Evolutionary conservation across 208 protist genomes (phyloP).

Genomic region (Leishmania major): DNA sequence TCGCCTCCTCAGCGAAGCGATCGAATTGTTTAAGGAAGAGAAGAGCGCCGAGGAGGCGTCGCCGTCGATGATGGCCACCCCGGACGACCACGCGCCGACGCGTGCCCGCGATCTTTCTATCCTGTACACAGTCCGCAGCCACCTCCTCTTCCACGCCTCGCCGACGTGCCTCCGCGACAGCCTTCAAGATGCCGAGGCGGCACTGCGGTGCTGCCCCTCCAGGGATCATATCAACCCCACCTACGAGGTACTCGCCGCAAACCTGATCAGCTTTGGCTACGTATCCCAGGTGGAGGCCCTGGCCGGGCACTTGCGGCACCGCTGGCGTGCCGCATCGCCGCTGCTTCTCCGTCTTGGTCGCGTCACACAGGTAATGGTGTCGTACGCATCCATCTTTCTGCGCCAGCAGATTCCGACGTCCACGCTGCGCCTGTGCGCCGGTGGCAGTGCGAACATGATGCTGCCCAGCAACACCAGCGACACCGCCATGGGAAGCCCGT

Average conservation of each 20-base stretch:
- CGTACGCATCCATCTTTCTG: slow-evolving; percentile 27
- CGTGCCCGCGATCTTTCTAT: slow-evolving; percentile 31
- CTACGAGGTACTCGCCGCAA: slow-evolving; percentile 29
- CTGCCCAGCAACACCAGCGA: background rate
- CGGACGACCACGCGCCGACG: background rate
- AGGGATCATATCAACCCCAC: slow-evolving; percentile 24
- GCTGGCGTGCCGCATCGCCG: slow-evolving; percentile 19
- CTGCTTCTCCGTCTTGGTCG: slow-evolving; percentile 26
- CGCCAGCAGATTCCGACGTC: slow-evolving; percentile 19
- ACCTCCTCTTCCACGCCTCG: slow-evolving; percentile 30
- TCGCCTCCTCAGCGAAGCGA: slow-evolving; percentile 18
- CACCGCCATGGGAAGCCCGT: background rate
- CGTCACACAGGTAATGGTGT: slow-evolving; percentile 38
- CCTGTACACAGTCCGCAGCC: slow-evolving; percentile 34
- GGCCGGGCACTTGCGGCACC: slow-evolving; percentile 23
- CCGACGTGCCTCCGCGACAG: slow-evolving; percentile 24
- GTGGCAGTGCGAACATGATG: background rate
- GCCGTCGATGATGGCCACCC: background rate
- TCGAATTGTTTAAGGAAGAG: background rate
- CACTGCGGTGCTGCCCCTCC: slow-evolving; percentile 21
- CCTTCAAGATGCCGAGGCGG: slow-evolving; percentile 25
- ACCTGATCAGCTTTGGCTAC: slow-evolving; percentile 34
- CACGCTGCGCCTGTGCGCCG: background rate
- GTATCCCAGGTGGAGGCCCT: slow-evolving; percentile 25
- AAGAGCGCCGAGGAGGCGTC: too few species aligned